Percentiles rank a stretch among this genome's conserved stretches.
Conservation (phyloP, 805 yeast species). For the Suhomyces prunicola region DNA sequence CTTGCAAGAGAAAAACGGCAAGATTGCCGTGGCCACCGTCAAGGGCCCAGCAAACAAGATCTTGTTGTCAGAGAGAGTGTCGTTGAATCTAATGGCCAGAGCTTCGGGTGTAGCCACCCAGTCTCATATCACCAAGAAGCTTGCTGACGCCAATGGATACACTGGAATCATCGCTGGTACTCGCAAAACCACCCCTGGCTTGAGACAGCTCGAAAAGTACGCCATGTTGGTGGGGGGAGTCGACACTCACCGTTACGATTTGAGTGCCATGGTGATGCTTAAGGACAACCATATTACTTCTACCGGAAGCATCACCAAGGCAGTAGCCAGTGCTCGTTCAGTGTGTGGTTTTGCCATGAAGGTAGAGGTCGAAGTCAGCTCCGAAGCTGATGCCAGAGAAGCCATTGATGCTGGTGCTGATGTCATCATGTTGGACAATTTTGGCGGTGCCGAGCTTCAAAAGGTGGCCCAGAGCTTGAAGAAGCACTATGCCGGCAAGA, state of each 20-base stretch:
- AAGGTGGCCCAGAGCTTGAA: conserved; percentile 64
- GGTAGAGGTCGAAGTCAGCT: conserved; percentile 89
- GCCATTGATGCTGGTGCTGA: conserved; percentile 96
- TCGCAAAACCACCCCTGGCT: conserved; percentile 95
- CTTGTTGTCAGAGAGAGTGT: conserved; percentile 79
- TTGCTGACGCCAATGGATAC: conserved; percentile 69
- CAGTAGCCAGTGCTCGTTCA: conserved; percentile 69
- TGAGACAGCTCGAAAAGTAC: conserved; percentile 83
- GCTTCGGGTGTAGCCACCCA: conserved; percentile 86
- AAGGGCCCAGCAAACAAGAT: conserved; percentile 77
- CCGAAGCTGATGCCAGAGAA: conserved; percentile 81
- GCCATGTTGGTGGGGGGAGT: conserved; percentile 95
- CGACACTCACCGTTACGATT: conserved; percentile 88
- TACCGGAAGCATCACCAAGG: conserved; percentile 85
- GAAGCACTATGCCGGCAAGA: conserved; percentile 46
- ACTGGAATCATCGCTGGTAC: conserved; percentile 91
- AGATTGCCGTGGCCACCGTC: conserved; percentile 70
- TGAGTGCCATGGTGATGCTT: conserved; percentile 92
- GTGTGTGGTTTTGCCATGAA: conserved; percentile 88
- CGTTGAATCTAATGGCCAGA: conserved; percentile 77
- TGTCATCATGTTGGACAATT: conserved; percentile 91
- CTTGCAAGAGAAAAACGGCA: conserved; percentile 50
- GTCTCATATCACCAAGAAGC: conserved; percentile 50
- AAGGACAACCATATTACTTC: conserved; percentile 94
- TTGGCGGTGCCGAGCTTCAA: conserved; percentile 61